These are phyloP conservation scores for Starmerella cellae DNA, from an alignment of 805 yeast genomes.

Conservation along the genomic window DNA sequence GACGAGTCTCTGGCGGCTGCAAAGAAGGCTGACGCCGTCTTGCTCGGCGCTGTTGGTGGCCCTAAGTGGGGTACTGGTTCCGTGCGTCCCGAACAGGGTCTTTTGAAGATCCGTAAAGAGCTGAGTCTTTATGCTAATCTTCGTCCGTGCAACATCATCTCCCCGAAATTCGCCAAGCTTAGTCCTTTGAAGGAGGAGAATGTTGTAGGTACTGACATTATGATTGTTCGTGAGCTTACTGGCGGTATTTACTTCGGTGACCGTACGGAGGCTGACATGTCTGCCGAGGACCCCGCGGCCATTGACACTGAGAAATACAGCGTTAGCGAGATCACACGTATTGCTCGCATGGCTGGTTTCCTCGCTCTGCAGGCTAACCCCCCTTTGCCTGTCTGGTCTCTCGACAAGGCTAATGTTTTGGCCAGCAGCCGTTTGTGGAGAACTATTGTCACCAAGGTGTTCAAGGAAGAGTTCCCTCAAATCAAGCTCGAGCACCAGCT, in stretches of 20 bases:
- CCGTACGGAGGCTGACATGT: conserved; percentile 80
- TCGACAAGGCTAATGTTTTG: conserved; percentile 94
- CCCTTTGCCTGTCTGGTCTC: conserved; percentile 88
- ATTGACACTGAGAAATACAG: conserved; percentile 88
- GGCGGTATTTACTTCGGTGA: conserved; percentile 98
- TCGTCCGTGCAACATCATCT: conserved; percentile 89
- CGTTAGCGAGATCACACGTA: conserved; percentile 84
- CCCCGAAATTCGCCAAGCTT: conserved; percentile 68
- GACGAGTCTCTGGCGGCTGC: conserved; percentile 74
- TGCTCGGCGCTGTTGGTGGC: conserved; percentile 97
- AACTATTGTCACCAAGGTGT: conserved; percentile 74
- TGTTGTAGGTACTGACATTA: conserved; percentile 82
- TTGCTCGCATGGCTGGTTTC: conserved; percentile 97
- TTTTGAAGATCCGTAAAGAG: conserved; percentile 86
- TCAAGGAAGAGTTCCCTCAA: conserved; percentile 80
- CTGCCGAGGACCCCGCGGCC: conserved; percentile 47
- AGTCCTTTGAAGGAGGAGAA: conserved; percentile 78
- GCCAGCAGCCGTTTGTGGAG: conserved; percentile 97
- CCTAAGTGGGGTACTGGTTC: conserved; percentile 98
- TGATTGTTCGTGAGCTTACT: conserved; percentile 89
- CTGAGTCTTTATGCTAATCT: conserved; percentile 87
- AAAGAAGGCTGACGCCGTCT: conserved; percentile 82
- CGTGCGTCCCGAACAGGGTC: conserved; percentile 96
- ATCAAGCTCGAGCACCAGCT: conserved; percentile 80
- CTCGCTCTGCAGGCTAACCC: conserved; percentile 87